Evolutionary conservation across 805 yeast genomes (phyloP).

Genomic region (Ogataea pini): DNA sequence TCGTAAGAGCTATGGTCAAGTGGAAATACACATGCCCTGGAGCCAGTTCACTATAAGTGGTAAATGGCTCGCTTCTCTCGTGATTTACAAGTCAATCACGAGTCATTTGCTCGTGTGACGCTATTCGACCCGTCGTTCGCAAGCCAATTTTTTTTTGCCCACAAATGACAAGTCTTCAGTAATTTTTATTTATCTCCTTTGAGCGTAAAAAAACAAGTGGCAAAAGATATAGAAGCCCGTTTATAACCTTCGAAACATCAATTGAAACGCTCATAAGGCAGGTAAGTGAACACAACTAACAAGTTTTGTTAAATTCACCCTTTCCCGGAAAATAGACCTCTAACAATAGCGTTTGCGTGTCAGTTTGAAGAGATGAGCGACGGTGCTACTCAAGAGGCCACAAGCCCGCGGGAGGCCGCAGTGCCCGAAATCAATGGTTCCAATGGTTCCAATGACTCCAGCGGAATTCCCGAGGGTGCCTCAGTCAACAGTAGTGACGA

Average conservation of each 20-base stretch:
- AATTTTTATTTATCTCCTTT: neutral
- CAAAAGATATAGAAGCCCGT: neutral
- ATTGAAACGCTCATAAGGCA: neutral
- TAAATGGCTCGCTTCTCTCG: neutral
- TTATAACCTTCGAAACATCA: neutral
- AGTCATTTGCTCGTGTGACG: neutral
- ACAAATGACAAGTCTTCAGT: neutral
- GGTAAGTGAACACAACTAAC: neutral
- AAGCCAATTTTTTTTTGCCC: neutral
- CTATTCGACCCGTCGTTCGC: neutral
- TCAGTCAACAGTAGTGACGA: neutral
- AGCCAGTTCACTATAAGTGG: too few relatives aligned
- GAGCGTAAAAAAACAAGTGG: neutral
- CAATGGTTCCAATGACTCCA: neutral
- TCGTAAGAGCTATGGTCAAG: too few relatives aligned
- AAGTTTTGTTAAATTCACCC: neutral
- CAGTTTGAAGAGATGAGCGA: slow-evolving; percentile 4
- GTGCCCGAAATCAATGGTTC: neutral
- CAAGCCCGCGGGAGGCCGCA: slow-evolving; percentile 4
- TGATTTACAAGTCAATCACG: too few relatives aligned
- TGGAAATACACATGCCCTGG: too few relatives aligned
- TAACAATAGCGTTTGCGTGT: slow-evolving; percentile 3
- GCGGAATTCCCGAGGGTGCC: neutral
- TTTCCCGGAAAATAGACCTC: neutral
- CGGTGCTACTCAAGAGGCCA: neutral